A percentile compares a stretch with the other conserved stretches of the same genome.
Conservation (phyloP, 2,329 filamentous ascomycete genomes). For the Xylaria sp. region DNA sequence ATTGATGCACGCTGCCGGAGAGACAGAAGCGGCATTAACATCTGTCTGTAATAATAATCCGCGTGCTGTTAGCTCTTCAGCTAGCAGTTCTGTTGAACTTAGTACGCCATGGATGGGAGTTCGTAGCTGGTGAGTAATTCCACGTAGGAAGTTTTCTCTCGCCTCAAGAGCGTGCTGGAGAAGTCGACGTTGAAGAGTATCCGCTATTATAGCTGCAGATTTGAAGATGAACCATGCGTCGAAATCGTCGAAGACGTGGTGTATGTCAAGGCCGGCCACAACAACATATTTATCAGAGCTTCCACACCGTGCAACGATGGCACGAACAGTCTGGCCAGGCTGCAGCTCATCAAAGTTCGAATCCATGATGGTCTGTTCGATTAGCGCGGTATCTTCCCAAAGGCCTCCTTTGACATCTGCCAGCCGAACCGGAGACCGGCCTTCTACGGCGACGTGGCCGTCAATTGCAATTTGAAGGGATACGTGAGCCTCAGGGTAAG, state of each 20-base stretch:
- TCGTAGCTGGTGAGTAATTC: conserved; percentile 19
- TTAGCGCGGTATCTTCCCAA: conserved; percentile 20
- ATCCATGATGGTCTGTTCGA: conserved; percentile 18
- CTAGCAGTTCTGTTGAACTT: conserved; percentile 12
- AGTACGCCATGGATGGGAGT: conserved; percentile 17
- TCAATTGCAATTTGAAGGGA: background rate
- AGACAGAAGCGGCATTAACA: background rate
- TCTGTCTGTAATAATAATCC: background rate
- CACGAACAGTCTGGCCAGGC: conserved; percentile 14
- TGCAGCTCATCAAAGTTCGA: conserved; percentile 14
- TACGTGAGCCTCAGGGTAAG: conserved; percentile 16
- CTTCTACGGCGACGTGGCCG: conserved; percentile 10
- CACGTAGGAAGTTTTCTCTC: conserved; percentile 20
- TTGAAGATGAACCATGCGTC: conserved; percentile 21
- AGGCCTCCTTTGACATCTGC: conserved; percentile 19
- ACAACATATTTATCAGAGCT: conserved; percentile 19
- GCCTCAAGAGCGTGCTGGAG: conserved; percentile 12
- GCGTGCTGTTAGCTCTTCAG: conserved; percentile 4
- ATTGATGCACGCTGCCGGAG: background rate
- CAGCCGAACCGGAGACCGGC: background rate
- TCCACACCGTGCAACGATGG: conserved; percentile 17
- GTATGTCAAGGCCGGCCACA: conserved; percentile 20
- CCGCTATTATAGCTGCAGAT: conserved; percentile 19
- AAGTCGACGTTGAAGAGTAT: conserved; percentile 7
- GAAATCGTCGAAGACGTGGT: conserved; percentile 21